phyloP scores from a whole-genome alignment of 495 filamentous ascomycete genomes.

The Xylaria castorea region DNA sequence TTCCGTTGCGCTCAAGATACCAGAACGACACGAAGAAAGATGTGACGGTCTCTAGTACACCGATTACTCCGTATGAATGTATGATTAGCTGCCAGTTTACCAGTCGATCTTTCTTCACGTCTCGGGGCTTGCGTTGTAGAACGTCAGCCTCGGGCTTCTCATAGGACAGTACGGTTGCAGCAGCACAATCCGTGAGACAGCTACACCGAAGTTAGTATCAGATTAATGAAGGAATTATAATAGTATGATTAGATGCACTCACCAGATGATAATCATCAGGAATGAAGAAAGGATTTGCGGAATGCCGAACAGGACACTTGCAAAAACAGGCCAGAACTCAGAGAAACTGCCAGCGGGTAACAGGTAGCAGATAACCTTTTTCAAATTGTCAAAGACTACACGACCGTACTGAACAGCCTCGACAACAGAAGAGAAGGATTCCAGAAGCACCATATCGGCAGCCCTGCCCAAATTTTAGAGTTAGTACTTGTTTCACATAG shows the following conservation, averaged over 20 bases:
- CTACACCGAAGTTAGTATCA: constrained; percentile 39
- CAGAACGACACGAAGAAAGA: constrained; percentile 72
- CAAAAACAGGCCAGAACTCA: constrained; percentile 76
- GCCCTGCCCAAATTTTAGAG: constrained; percentile 43
- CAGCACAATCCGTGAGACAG: constrained; percentile 72
- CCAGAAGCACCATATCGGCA: constrained; percentile 72
- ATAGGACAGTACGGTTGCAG: constrained; percentile 71
- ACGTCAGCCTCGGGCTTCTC: constrained; percentile 76
- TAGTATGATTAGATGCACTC: constrained; percentile 2
- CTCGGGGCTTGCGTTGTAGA: constrained; percentile 64
- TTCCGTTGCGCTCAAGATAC: constrained; percentile 65
- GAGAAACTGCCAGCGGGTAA: constrained; percentile 70
- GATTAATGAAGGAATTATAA: constrained; percentile 8
- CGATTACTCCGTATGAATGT: constrained; percentile 69
- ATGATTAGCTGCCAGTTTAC: constrained; percentile 70
- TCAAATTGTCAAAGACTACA: constrained; percentile 74
- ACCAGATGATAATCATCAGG: constrained; percentile 71
- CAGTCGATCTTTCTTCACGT: constrained; percentile 64
- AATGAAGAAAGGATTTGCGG: constrained; percentile 72
- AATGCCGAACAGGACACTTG: constrained; percentile 70
- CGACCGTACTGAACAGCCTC: constrained; percentile 71
- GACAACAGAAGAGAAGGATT: constrained; percentile 70
- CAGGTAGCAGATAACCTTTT: constrained; percentile 76
- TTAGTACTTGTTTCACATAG: neutral
- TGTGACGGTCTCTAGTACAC: constrained; percentile 63